Evolutionary conservation across 345 rosid species (phyloP).

Genomic region (Dipteronia dyeriana): DNA sequence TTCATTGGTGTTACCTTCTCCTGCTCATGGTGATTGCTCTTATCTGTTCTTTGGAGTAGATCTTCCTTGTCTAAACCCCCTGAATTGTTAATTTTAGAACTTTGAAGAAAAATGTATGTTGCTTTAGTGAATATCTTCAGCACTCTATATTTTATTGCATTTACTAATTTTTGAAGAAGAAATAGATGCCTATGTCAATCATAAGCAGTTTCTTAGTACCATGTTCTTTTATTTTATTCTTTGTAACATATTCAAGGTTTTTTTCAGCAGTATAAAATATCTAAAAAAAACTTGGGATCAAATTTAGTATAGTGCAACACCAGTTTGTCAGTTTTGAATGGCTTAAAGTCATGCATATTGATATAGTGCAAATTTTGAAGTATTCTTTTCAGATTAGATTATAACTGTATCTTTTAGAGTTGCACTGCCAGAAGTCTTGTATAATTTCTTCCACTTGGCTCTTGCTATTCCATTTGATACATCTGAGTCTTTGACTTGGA

Average conservation of each 20-base stretch:
- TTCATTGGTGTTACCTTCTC: neutral
- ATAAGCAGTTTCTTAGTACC: neutral
- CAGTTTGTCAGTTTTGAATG: neutral
- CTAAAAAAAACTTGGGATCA: neutral
- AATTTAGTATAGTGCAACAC: neutral
- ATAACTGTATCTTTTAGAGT: neutral
- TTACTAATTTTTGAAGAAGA: neutral
- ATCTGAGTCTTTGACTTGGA: neutral
- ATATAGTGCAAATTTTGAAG: neutral
- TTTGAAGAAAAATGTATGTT: neutral
- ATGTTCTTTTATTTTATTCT: neutral
- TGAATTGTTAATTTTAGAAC: neutral
- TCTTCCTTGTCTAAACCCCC: neutral
- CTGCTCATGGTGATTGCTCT: neutral
- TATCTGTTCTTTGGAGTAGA: neutral
- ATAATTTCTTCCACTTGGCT: constrained; percentile 13
- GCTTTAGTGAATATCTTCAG: neutral
- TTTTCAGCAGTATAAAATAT: neutral
- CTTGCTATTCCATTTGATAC: constrained; percentile 10
- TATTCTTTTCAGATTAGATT: neutral
- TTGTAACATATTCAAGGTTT: neutral
- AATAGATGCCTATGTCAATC: neutral
- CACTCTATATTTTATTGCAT: neutral
- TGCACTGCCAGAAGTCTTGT: neutral
- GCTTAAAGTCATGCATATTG: neutral